Evolutionary conservation across 768 basidiomycete genomes (phyloP), one percentile per base, ranked within the genome.

Genomic region (Trametes cinnabarina): DNA sequence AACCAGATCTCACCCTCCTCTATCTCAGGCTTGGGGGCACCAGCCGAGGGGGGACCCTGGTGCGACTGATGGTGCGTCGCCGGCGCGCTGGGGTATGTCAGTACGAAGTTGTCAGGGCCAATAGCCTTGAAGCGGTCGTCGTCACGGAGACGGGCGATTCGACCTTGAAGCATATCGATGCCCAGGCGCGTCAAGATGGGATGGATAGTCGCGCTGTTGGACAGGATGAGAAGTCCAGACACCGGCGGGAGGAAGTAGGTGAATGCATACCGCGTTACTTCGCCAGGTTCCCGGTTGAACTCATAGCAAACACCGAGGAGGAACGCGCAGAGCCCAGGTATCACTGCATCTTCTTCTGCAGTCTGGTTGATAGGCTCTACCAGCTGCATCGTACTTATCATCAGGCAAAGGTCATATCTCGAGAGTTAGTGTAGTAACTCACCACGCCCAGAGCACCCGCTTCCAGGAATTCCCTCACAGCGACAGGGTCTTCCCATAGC

Each of bases 311-410:
- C 79, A 19, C 95, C 95, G 9, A 99, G 82, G 2, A 98, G 76
- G 76, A 97, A 96, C 2, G 91, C 87, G 50, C 91, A 94, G 17
- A 98, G 78, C 1, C 92, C 94, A 55, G 95, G 94, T 2, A 98
- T 84, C 20, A 97, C 74, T 6, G 85, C 83, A 67, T 98, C 96
- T 0, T 85, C 79, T 53, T 95, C 94, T 15, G 88, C 83, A 0
- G 86, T 84, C 71, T 96, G 95, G 51, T 96, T 94, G 62, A 98
- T 88, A 8, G 93, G 93, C 69, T 97, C 94, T 10, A 97, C 94
- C 12, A 99, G 82, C 96, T 96, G 66, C 40, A 17, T 12, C 5
- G 10, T 1, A 15, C 7, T 1, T n/a, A 2, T 5, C 9, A 37
- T 60, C 50, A 61, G 49, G 4, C 2, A 11, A 15, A 1, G 14